Conservation (phyloP, 805 yeast species). For the Monosporozyma unispora region DNA sequence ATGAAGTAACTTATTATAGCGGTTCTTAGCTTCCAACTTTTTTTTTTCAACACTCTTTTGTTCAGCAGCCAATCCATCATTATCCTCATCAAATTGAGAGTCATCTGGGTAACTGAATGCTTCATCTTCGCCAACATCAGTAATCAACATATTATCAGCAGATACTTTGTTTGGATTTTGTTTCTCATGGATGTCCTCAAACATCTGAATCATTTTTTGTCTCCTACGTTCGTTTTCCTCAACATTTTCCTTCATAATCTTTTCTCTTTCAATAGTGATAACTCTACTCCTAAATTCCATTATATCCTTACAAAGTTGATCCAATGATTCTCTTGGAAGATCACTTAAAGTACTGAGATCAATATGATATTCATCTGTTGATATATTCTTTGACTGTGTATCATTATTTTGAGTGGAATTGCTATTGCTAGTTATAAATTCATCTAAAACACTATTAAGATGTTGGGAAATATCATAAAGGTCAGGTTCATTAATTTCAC, state of each 20-base stretch:
- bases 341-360: conserved; percentile 25
- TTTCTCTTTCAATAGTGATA: conserved; percentile 42
- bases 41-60: conserved; percentile 8
- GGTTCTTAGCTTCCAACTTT: conserved; percentile 10
- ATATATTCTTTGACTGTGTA: neutral
- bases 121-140: conserved; percentile 4
- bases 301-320: conserved; percentile 36
- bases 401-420: neutral
- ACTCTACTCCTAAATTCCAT: conserved; percentile 49
- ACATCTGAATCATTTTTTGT: conserved; percentile 20
- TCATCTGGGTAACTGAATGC: conserved; percentile 7
- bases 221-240: conserved; percentile 23
- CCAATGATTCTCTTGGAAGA: conserved; percentile 21
- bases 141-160: neutral
- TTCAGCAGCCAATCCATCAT: conserved; percentile 11
- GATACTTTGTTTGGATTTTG: neutral
- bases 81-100: conserved; percentile 10
- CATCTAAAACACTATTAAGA: too few species aligned
- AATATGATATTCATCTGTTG: conserved; percentile 15
- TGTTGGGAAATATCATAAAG: conserved; percentile 2
- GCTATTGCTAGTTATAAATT: neutral
- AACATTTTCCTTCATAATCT: conserved; percentile 35
- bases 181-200: conserved; percentile 19
- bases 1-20: conserved; percentile 13
- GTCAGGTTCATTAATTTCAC: neutral